phyloP scores from a whole-genome alignment of 2,329 filamentous ascomycete genomes.

The Alternaria brassicicola region DNA sequence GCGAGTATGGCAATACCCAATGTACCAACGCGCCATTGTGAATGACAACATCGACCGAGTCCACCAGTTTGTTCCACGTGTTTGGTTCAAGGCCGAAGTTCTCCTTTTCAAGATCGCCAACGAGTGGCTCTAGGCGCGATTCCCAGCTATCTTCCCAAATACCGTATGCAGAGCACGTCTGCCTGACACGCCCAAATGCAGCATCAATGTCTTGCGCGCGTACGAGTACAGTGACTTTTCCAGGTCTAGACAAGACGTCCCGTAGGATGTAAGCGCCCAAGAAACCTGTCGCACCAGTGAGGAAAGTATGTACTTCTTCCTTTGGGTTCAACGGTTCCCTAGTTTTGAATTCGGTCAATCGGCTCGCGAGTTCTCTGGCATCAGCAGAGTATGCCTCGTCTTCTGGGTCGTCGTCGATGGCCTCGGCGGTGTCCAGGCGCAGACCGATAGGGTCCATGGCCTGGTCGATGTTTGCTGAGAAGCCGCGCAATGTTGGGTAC shows the following conservation, averaged over 20 bases:
- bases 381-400: constrained; percentile 62
- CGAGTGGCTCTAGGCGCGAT: constrained; percentile 67
- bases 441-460: constrained; percentile 57
- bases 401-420: constrained; percentile 54
- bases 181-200: constrained; percentile 68
- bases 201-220: constrained; percentile 68
- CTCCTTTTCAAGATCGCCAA: constrained; percentile 75
- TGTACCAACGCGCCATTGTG: constrained; percentile 78
- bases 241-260: constrained; percentile 71
- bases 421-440: constrained; percentile 49
- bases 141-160: constrained; percentile 77
- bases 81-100: constrained; percentile 72
- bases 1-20: constrained; percentile 80
- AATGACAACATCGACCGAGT: constrained; percentile 70
- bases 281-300: constrained; percentile 92
- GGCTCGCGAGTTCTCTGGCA: constrained; percentile 57
- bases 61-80: constrained; percentile 68
- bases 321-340: constrained; percentile 50
- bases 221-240: constrained; percentile 76
- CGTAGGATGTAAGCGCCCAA: constrained; percentile 79
- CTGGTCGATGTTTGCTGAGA: constrained; percentile 60
- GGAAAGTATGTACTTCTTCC: constrained; percentile 67
- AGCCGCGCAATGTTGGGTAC: constrained; percentile 65
- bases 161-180: constrained; percentile 76
- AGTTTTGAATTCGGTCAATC: constrained; percentile 52